phyloP scores from a whole-genome alignment of 352 stramenopile species.

The Plasmopara halstedii region DNA sequence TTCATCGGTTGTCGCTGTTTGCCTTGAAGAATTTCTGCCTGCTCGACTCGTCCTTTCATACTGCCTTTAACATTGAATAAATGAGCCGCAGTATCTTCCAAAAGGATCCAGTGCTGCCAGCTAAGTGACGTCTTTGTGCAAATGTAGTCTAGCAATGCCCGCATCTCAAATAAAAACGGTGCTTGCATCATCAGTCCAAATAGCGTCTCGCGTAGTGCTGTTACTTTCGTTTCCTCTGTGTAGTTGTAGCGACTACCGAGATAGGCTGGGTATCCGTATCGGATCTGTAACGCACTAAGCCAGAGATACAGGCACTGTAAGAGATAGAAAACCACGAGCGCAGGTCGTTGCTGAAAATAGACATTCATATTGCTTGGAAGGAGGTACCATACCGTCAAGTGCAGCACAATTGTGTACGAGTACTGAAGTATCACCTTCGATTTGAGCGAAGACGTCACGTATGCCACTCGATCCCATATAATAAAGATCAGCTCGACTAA shows the following conservation, averaged over 20 bases:
- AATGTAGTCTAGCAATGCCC: conserved; percentile 76
- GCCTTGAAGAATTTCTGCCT: conserved; percentile 69
- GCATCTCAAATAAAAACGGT: conserved; percentile 86
- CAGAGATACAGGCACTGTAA: conserved; percentile 76
- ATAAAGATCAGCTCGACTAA: conserved; percentile 74
- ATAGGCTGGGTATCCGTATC: conserved; percentile 83
- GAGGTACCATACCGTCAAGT: conserved; percentile 70
- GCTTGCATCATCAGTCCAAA: conserved; percentile 73
- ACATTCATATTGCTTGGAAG: conserved; percentile 65
- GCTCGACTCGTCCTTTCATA: conserved; percentile 60
- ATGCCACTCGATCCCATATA: conserved; percentile 82
- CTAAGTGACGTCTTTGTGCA: conserved; percentile 81
- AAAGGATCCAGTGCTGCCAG: conserved; percentile 71
- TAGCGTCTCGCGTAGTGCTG: conserved; percentile 43
- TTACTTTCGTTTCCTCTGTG: conserved; percentile 36
- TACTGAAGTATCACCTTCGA: conserved; percentile 80
- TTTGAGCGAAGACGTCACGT: conserved; percentile 61
- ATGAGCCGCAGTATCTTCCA: conserved; percentile 79
- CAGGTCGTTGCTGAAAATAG: conserved; percentile 69
- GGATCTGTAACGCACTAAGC: conserved; percentile 69
- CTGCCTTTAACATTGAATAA: conserved; percentile 71
- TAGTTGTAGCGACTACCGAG: conserved; percentile 79
- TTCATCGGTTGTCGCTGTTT: conserved; percentile 65
- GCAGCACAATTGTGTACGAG: conserved; percentile 55
- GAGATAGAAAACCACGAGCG: conserved; percentile 73